Conservation (phyloP, 495 filamentous ascomycete species). For the Penicillium salamii region DNA sequence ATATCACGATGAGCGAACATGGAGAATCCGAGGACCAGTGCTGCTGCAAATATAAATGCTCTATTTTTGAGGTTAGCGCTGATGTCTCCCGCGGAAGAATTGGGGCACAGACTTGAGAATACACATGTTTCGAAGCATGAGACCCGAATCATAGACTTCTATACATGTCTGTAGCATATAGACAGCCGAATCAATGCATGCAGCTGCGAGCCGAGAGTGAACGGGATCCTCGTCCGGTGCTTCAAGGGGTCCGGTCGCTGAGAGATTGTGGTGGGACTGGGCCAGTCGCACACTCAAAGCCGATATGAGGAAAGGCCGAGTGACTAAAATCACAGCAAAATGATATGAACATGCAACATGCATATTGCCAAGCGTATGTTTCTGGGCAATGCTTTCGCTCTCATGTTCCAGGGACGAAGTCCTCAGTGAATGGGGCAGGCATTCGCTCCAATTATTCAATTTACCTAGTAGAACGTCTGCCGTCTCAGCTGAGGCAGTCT, state of each 20-base stretch:
- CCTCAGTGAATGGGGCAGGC: constrained; percentile 26
- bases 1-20: constrained; percentile 37
- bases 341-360: constrained; percentile 44
- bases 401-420: constrained; percentile 15
- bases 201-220: constrained; percentile 32
- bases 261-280: constrained; percentile 28
- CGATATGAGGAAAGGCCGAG: constrained; percentile 40
- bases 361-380: constrained; percentile 35
- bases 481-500: constrained; percentile 28
- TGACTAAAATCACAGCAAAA: constrained; percentile 43
- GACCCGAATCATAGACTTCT: constrained; percentile 30
- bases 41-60: constrained; percentile 42
- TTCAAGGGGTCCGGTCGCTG: constrained; percentile 1
- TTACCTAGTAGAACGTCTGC: constrained; percentile 35
- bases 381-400: constrained; percentile 20
- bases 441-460: constrained; percentile 36
- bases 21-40: constrained; percentile 41
- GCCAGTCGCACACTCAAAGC: constrained; percentile 35
- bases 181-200: constrained; percentile 39
- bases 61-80: constrained; percentile 19
- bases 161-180: constrained; percentile 43
- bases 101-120: constrained; percentile 30
- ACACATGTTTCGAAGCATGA: constrained; percentile 37
- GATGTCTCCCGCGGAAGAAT: neutral
- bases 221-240: constrained; percentile 28